Base-by-base conservation (phyloP, 768 basidiomycete genomes). In the Naganishia friedmannii region DNA sequence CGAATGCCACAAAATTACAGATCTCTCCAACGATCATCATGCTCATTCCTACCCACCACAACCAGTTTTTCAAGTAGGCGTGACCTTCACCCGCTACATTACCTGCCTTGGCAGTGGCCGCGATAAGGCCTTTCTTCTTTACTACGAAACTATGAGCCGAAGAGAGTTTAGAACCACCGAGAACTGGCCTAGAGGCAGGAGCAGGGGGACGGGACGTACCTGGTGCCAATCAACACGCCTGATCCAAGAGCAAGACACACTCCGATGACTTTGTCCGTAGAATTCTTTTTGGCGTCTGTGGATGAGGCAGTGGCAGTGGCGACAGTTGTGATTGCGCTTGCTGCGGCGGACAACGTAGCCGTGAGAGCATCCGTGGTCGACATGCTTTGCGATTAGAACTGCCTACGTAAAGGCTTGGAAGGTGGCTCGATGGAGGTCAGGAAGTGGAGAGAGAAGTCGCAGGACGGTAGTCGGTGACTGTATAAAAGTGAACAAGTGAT, bases 31-130 rank as follows among this genome's bases (percentile, higher is more conserved):
- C 68, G 76, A 95, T 93, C 93, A 96, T 94, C 90, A 91, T 89
- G 60, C 78, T 89, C 93, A 95, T 94, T 73, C 93, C 93, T 37
- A 84, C 83, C 95, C 93, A 97, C 95, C 93, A 96, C 86, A 95
- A 77, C 75, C 78, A 79, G 78, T 90, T 92, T 83, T 95, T 97
- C 78, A 98, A 87, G 83, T 98, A 99, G 15, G 87, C 92, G 70
- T 95, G 92, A 34, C 95, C 94, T 82, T 89, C 88, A 74, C 90
- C 92, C 70, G 90, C 89, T 0, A 68, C 71, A 58, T 72, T 78
- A 32, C 77, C 83, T 74, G 55, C 66, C 72, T 76, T 82, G 65
- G 55, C 56, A 34, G 79, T 80, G 42, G 79, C 74, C 17, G 87
- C 85, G 66, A 92, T 78, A 23, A 92, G 84, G 10, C 91, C 95